Base-by-base conservation (phyloP, 2,329 filamentous ascomycete genomes). In the Sclerotinia nivalis region DNA sequence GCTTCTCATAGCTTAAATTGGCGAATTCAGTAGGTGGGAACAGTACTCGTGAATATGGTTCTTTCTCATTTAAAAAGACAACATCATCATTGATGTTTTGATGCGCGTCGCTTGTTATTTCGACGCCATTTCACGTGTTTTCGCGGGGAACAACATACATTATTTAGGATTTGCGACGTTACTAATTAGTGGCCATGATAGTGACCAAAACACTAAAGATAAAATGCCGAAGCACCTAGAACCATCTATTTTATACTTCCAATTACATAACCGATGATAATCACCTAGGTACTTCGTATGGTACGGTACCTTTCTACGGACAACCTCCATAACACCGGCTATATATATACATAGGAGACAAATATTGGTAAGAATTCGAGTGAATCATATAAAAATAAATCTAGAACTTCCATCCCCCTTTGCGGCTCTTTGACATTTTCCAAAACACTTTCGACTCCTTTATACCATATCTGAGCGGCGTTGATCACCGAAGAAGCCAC, bases 401-500 rank as follows among this genome's bases (percentile, higher is more conserved):
- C 13, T 13, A 55, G 20, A 37, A 15, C 20, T 56, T 7, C 34
- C 37, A 5, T 43, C 22, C 6, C 52, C 22, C 9, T n/a, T 37
- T 58, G 13, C 34, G 9, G n/a, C 56, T 59, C 62, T 66, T 66
- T 66, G 47, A 52, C 49, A 49, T 43, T 25, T 18, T 20, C 28
- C 55, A 13, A 52, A 52, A n/a, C 49, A 52, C 49, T 52, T 25
- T 25, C n/a, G n/a, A 25, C 22, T 25, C 22, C 49, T 52, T 52
- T 52, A 10, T 52, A 52, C n/a, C 49, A 10, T 52, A 52, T 9
- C 49, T 59, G 34, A 43, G n/a, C 56, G 7, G 12, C 34, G 1
- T 37, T 37, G n/a, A 40, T 43, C 56, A 22, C 61, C 31, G 50
- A 66, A 66, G 62, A 66, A 66, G 62, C 62, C 62, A 66, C 49